Conservation (phyloP, 345 rosid species). For the Camelina laxa region DNA sequence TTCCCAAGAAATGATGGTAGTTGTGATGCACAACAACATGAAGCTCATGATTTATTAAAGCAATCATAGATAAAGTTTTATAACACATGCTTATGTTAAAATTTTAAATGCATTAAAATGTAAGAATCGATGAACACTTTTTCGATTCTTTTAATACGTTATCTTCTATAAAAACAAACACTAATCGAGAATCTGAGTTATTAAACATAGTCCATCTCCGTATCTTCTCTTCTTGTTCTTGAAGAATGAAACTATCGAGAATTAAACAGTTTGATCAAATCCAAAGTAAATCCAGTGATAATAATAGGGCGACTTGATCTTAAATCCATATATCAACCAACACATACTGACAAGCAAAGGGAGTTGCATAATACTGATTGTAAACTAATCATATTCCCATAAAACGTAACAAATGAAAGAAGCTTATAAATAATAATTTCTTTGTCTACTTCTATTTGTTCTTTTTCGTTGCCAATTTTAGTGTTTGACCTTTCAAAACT, state of each 20-base stretch:
- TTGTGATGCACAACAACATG: no score
- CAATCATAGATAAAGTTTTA: no score
- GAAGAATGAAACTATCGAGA: neutral
- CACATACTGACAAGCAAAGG: constrained; percentile 13
- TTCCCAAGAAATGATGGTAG: no score
- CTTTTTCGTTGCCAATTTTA: constrained; percentile 2
- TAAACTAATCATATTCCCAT: constrained; percentile 1
- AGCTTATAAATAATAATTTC: constrained; percentile 17
- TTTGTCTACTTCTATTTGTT: constrained; percentile 23
- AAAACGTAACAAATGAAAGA: constrained; percentile 5
- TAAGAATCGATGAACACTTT: no score
- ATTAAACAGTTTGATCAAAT: neutral
- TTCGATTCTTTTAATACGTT: neutral
- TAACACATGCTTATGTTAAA: no score
- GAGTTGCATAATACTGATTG: neutral
- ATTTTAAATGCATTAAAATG: no score
- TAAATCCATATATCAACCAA: constrained; percentile 26
- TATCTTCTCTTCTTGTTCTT: neutral
- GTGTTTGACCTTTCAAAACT: neutral
- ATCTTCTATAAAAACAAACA: no score
- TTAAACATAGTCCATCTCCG: neutral
- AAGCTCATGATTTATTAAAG: no score
- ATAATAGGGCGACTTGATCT: neutral
- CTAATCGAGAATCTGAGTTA: neutral
- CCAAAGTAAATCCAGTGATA: constrained; percentile 8